Conservation (phyloP, 2,329 filamentous ascomycete species). For the Oidium heveae region DNA sequence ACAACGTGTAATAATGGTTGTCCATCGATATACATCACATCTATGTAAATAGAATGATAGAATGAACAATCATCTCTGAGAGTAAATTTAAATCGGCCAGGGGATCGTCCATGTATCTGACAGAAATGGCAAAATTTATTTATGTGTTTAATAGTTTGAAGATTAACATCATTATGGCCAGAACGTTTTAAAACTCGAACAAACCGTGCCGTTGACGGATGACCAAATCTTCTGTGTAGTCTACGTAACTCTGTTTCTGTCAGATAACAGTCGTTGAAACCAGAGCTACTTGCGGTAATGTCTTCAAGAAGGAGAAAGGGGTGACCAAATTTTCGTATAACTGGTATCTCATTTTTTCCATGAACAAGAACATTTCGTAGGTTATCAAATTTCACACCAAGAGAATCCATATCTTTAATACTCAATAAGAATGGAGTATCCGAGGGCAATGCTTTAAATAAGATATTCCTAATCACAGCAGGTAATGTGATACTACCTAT, state of each 20-base stretch:
- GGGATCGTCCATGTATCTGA: neutral
- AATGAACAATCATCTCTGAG: neutral
- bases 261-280: neutral
- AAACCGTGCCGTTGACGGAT: neutral
- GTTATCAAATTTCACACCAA: too few species aligned
- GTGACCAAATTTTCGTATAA: too few species aligned
- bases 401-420: neutral
- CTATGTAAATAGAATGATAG: slow-evolving; percentile 1
- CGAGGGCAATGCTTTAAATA: neutral
- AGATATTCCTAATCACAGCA: neutral
- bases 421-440: neutral
- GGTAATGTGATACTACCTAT: neutral
- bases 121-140: neutral
- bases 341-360: neutral
- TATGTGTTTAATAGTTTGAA: neutral
- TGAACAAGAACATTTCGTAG: neutral
- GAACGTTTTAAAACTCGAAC: neutral
- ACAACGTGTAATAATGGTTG: slow-evolving; percentile 1
- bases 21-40: slow-evolving; percentile 1
- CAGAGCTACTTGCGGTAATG: too few species aligned
- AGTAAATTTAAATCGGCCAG: neutral
- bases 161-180: neutral
- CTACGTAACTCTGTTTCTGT: neutral
- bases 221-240: neutral
- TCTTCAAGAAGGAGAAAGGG: neutral